Evolutionary conservation across 768 basidiomycete genomes (phyloP).

Genomic region (Lactarius tabidus): DNA sequence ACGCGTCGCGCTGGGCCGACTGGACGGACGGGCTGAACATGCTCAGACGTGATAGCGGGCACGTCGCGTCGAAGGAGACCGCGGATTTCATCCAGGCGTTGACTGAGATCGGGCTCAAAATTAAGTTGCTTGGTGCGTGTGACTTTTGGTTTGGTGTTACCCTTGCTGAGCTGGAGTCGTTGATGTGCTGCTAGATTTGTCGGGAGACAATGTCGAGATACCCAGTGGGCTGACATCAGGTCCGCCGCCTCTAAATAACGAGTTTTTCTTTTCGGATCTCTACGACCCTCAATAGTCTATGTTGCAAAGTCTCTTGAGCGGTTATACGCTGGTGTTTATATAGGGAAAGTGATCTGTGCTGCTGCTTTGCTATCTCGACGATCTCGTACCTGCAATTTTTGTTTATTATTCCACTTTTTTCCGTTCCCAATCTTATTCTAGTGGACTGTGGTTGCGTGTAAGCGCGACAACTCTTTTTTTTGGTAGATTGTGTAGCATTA

Average conservation of each 20-base stretch:
- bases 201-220: constrained; percentile 86
- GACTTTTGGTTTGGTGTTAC: background rate
- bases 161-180: background rate
- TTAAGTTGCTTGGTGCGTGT: constrained; percentile 74
- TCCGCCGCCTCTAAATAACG: constrained; percentile 70
- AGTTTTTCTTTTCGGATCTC: constrained; percentile 82
- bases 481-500: constrained; percentile 9
- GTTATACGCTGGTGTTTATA: background rate
- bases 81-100: constrained; percentile 80
- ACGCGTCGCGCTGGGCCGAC: constrained; percentile 80
- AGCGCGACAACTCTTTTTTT: background rate
- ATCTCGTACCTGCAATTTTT: background rate
- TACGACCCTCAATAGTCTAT: constrained; percentile 25
- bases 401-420: background rate
- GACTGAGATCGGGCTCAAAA: constrained; percentile 89
- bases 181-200: constrained; percentile 53
- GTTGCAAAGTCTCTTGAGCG: background rate
- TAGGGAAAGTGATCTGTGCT: background rate
- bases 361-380: background rate
- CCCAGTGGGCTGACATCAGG: constrained; percentile 76
- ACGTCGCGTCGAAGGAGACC: constrained; percentile 81
- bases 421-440: background rate
- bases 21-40: constrained; percentile 94
- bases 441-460: background rate
- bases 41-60: constrained; percentile 75